Evolutionary conservation across 139 green algal genomes (phyloP), one percentile per base, ranked within the genome.

Genomic region (Chlorella vulgaris): DNA sequence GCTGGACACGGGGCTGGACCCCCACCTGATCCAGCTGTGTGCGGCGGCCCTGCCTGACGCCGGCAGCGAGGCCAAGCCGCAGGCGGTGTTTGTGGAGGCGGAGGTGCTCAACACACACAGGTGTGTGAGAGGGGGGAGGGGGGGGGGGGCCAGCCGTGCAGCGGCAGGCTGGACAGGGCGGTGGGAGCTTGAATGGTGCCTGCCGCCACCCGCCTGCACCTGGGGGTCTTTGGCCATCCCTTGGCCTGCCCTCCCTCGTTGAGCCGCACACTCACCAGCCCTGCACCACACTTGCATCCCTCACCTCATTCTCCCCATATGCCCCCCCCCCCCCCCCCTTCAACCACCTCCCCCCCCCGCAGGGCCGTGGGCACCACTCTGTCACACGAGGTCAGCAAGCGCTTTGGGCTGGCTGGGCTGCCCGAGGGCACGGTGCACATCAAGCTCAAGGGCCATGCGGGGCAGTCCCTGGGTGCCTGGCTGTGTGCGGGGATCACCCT

Each of bases 321-420:
- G 28, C 18, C 61, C 61, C n/a, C 15, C 13, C n/a, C 61, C 0
- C 10, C 47, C 47, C 28, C 58, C 51, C 7, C 19, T n/a, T 29
- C 29, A 22, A 38, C 47, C 42, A 15, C 33, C 33, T 33, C 7
- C n/a, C 10, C 63, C 21, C 51, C 33, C 39, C 63, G 50, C 80
- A 90, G 94, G 33, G 94, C 95, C 15, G 94, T 96, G 21, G 95
- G 95, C 47, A 95, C 96, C 40, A 98, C 95, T 33, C 90, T 98
- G 31, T 91, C 80, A 42, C 93, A 98, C 77, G 95, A 98, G 83
- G 88, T 96, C 47, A 96, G 91, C 40, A 96, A 97, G 87, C 86
- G 89, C 62, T 97, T 92, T 83, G 94, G 93, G 21, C 74, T 81
- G 43, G 79, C 76, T 21, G 96, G 96, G 13, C 90, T 99, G 33